Conservation (phyloP, 805 yeast genomes). For the Yarrowia keelungensis region DNA sequence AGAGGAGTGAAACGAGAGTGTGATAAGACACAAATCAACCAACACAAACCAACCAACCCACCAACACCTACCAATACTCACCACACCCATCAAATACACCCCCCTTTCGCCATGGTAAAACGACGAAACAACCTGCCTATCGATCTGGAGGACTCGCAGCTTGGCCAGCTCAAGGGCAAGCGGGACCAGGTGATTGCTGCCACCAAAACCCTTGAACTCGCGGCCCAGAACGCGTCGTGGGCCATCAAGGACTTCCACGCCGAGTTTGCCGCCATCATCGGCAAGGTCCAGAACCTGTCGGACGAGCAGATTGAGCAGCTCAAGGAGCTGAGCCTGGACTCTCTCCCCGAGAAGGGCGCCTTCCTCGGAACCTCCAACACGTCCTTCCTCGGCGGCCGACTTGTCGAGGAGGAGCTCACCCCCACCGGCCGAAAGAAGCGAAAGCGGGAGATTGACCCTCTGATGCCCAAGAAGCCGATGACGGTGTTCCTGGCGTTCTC, state of each 20-base stretch:
- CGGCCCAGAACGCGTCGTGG: slow-evolving; percentile 34
- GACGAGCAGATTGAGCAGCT: slow-evolving; percentile 19
- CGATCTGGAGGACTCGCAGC: slow-evolving; percentile 30
- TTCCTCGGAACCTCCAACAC: not conserved
- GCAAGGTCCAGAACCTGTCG: slow-evolving; percentile 12
- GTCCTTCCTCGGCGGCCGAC: not conserved
- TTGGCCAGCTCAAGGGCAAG: slow-evolving; percentile 35
- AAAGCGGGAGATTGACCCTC: slow-evolving; percentile 66
- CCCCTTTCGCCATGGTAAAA: not conserved
- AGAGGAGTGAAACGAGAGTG: too few species aligned
- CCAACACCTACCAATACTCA: too few species aligned
- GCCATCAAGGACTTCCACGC: slow-evolving; percentile 33
- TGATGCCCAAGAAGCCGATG: slow-evolving; percentile 93
- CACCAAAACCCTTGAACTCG: slow-evolving; percentile 16
- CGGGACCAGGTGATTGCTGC: slow-evolving; percentile 34
- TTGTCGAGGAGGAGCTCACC: not conserved
- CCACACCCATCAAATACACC: too few species aligned
- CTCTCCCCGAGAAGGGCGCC: slow-evolving; percentile 24
- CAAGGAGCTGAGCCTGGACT: slow-evolving; percentile 24
- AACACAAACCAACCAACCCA: too few species aligned
- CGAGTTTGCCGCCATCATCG: slow-evolving; percentile 27
- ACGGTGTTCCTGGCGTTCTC: slow-evolving; percentile 85
- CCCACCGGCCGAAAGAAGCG: slow-evolving; percentile 36
- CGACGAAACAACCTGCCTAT: slow-evolving; percentile 2
- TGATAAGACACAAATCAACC: too few species aligned